These are phyloP conservation scores for Durotheca rogersii DNA, from an alignment of 495 filamentous ascomycete genomes.

Conservation along the genomic window DNA sequence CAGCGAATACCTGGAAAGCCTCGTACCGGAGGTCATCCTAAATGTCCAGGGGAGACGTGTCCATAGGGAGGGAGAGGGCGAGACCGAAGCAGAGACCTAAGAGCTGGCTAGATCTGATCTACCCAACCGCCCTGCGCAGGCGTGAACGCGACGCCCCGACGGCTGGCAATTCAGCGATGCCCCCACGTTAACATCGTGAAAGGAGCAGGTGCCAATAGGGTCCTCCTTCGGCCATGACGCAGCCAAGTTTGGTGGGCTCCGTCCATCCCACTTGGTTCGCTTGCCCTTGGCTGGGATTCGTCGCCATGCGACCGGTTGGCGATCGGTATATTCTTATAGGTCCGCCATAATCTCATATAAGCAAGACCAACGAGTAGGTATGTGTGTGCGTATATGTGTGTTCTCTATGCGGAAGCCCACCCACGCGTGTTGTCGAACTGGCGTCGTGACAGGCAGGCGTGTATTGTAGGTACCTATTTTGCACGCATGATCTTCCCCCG, in stretches of 20 bases:
- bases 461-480: too few species aligned
- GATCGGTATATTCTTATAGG: not conserved
- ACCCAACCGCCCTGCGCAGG: not conserved
- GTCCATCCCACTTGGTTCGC: slow-evolving; percentile 3
- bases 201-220: slow-evolving; percentile 19
- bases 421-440: too few species aligned
- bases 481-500: too few species aligned
- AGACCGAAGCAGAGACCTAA: slow-evolving; percentile 6
- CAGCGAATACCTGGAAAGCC: slow-evolving; percentile 48
- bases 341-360: not conserved
- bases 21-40: slow-evolving; percentile 51
- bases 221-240: slow-evolving; percentile 15
- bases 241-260: slow-evolving; percentile 12
- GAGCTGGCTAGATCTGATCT: not conserved
- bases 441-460: too few species aligned
- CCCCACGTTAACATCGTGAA: slow-evolving; percentile 4
- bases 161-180: not conserved
- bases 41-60: slow-evolving; percentile 50
- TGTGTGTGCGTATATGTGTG: too few species aligned
- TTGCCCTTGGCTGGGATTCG: not conserved
- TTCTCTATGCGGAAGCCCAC: too few species aligned
- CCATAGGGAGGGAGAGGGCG: slow-evolving; percentile 48
- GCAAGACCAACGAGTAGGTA: too few species aligned
- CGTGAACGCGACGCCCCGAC: not conserved
- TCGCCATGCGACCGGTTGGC: not conserved